These are phyloP conservation scores for Tilletia indica DNA, from an alignment of 1,284 basidiomycete species.

Conservation along the genomic window DNA sequence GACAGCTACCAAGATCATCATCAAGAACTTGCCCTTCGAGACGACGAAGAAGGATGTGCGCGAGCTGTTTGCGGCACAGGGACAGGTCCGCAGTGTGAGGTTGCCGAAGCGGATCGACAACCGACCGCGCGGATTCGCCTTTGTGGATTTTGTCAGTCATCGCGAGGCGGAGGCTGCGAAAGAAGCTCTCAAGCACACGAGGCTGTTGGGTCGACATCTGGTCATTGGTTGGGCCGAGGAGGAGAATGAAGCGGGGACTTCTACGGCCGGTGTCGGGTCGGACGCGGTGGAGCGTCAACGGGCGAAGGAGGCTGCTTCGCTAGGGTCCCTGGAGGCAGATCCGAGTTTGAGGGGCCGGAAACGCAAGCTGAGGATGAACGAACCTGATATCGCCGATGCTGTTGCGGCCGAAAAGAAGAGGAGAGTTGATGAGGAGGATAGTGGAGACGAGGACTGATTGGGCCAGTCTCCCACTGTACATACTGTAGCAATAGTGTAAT, in stretches of 20 bases:
- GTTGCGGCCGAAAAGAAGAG: constrained; percentile 24
- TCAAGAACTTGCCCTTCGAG: constrained; percentile 98
- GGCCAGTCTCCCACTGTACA: too few relatives aligned
- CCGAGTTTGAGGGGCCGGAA: constrained; percentile 20
- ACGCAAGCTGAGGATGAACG: constrained; percentile 36
- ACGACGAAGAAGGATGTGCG: constrained; percentile 87
- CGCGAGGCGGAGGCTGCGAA: constrained; percentile 48
- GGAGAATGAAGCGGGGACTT: constrained; percentile 49
- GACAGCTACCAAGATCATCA: constrained; percentile 65
- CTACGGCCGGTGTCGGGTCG: background rate
- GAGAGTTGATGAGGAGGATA: constrained; percentile 30
- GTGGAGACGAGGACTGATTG: constrained; percentile 23
- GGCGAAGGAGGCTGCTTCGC: constrained; percentile 30
- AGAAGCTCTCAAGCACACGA: constrained; percentile 74
- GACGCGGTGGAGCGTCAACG: constrained; percentile 34
- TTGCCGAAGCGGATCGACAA: constrained; percentile 70
- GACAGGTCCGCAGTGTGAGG: constrained; percentile 64
- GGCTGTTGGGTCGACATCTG: constrained; percentile 89
- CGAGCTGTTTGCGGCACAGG: constrained; percentile 73
- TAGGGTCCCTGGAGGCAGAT: background rate
- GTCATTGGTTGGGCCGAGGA: constrained; percentile 92
- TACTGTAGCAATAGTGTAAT: too few relatives aligned
- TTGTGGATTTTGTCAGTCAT: constrained; percentile 67
- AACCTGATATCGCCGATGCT: constrained; percentile 35
- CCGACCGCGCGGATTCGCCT: constrained; percentile 89